These are phyloP conservation scores for Aspergillus sp. DNA, from an alignment of 2,329 filamentous ascomycete species.

Conservation along the genomic window DNA sequence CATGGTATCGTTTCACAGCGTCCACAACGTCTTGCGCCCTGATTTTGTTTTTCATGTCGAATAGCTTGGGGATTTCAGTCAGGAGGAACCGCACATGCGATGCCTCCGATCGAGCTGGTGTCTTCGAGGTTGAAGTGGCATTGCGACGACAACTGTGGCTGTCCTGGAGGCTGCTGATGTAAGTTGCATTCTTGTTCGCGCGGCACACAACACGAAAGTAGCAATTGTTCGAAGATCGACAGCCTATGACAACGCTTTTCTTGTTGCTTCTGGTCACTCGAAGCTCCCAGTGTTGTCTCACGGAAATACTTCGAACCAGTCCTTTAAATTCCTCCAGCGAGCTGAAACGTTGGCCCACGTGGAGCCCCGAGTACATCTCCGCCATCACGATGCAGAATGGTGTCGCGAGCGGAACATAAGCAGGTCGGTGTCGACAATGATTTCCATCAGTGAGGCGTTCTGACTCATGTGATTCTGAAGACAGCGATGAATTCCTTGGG, in stretches of 20 bases:
- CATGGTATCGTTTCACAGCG: conserved; percentile 44
- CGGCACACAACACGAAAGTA: conserved; percentile 45
- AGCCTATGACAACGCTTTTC: conserved; percentile 45
- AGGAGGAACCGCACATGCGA: conserved; percentile 44
- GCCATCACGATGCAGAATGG: conserved; percentile 30
- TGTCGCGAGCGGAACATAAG: conserved; percentile 17
- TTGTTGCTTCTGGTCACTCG: conserved; percentile 44
- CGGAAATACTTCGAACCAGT: conserved; percentile 43
- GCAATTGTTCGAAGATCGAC: conserved; percentile 41
- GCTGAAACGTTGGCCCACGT: conserved; percentile 40
- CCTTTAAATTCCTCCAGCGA: conserved; percentile 44
- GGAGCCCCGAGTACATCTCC: conserved; percentile 43
- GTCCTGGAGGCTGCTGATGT: conserved; percentile 44
- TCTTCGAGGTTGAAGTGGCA: conserved; percentile 30
- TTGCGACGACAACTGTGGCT: conserved; percentile 39
- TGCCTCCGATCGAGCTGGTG: conserved; percentile 42
- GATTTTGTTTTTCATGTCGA: conserved; percentile 41
- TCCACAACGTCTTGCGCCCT: conserved; percentile 42
- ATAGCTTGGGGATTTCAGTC: conserved; percentile 42
- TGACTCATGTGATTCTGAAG: background rate
- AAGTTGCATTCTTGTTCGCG: conserved; percentile 43
- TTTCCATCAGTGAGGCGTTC: conserved; percentile 29
- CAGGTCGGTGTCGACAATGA: conserved; percentile 19
- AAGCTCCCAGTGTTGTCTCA: conserved; percentile 44
- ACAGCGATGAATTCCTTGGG: background rate